Base-by-base conservation (phyloP, 176 grass and related monocot genomes). In the Triticum turgidum region DNA sequence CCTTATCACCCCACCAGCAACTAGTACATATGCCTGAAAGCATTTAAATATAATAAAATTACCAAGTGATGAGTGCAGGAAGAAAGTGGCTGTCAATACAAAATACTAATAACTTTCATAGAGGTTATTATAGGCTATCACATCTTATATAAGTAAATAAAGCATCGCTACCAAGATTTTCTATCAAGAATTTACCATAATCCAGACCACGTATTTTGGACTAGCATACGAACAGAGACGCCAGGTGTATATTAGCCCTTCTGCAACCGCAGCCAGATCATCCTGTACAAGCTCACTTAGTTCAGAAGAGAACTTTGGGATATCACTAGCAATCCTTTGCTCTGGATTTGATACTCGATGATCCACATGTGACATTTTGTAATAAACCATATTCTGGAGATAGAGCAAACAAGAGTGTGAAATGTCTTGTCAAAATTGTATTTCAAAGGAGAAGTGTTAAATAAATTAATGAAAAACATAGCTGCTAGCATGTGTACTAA, bases 201-300 rank as follows among this genome's bases (percentile, higher is more conserved):
- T 98, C 96, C 96, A 98, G 7, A 94, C 39, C 67, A 98, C 76
- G 34, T 98, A 98, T 91, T 98, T 98, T 84, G 96, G 96, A 91
- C 96, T 98, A 69, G 96, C 93, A 86, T 98, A 98, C 61, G 96
- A 98, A 91, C 96, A 98, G 58, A 98, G 93, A 73, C 93, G 90
- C 93, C 93, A 98, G 17, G 93, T 95, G 69, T 98, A 98, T 86
- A 94, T 91, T 54, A 98, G 83, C 33, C 90, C 93, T 91, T 96
- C 96, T 86, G 96, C 89, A 84, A 98, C 84, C 69, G 96, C 93
- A 76, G 90, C 91, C 30, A 98, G 87, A 88, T 98, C 96, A 69
- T 98, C 96, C 64, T 96, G 93, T 92, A 98, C 89, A 76, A 98
- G 93, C 74, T 98, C 96, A 86, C 96, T 96, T 66, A 98, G 84